Evolutionary conservation across 2,329 filamentous ascomycete species (phyloP), one percentile per base, ranked within the genome.

Genomic region (Colletotrichum tofieldiae): DNA sequence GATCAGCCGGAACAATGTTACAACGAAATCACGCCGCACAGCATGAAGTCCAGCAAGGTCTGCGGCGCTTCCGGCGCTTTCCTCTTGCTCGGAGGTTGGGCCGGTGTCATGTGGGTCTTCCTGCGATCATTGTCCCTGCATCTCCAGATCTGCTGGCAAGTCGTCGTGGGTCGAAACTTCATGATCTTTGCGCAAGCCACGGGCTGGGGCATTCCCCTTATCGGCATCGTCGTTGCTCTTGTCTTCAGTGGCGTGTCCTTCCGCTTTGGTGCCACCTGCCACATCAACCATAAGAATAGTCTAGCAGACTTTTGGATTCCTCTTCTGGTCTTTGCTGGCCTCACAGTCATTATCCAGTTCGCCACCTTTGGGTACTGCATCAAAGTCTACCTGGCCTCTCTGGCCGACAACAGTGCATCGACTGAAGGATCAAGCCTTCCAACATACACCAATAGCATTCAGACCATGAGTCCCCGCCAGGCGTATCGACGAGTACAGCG

Each of bases 131-230:
- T 98, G 43, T 97, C 95, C 5, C 92, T 99, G 77, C 96, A 99
- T 82, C 90, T 99, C 35, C 96, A 98, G 82, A 98, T 99, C 75
- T 98, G 95, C 86, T 99, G 96, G 96, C 95, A 98, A 81, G 88
- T 97, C 43, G 91, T 96, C 9, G 93, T 97, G 5, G 96, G 96
- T 49, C 90, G 91, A 55, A 93, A 89, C 77, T 98, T 98, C 82
- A 98, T 98, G 91, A 94, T 94, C 86, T 89, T 90, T 75, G 92
- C 96, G 3, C 91, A 98, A 78, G 87, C 89, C 20, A 84, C 92
- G 11, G 96, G 96, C 73, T 98, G 96, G 93, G 93, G 93, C 23
- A 88, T 98, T 56, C 94, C 95, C 2, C 87, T 92, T 32, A 83
- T 94, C 26, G 93, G 94, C 45, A 89, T 97, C 74, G 87, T 92